Conservation (phyloP, 768 basidiomycete genomes). For the Mycena olivaceomarginata region DNA sequence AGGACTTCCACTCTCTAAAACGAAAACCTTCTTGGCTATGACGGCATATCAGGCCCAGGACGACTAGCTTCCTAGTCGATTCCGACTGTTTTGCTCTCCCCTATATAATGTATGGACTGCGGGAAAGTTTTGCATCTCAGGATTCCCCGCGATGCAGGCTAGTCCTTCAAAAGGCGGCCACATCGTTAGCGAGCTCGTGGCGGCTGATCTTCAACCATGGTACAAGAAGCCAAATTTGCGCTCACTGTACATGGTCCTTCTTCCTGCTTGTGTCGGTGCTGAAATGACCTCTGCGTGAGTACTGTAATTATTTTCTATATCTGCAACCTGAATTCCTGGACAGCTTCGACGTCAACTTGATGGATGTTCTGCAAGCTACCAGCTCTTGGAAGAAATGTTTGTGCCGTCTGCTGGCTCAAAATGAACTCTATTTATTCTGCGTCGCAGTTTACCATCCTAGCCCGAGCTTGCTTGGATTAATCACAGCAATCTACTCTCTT, state of each 20-base stretch:
- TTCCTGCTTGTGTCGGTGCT: constrained; percentile 30
- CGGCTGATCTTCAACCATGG: constrained; percentile 10
- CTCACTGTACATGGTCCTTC: constrained; percentile 22
- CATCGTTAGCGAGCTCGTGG: constrained; percentile 23
- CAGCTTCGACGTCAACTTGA: constrained; percentile 26
- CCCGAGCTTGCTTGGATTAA: constrained; percentile 8
- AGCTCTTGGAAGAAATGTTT: constrained; percentile 21
- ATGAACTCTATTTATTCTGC: not conserved
- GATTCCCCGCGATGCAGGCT: not conserved
- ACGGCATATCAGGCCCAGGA: too few species aligned
- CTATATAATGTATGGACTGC: constrained; percentile 9
- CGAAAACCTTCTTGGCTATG: not conserved
- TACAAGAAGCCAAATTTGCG: constrained; percentile 30
- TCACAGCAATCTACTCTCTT: constrained; percentile 31
- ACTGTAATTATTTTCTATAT: too few species aligned
- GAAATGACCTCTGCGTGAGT: constrained; percentile 33
- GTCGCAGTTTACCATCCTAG: constrained; percentile 25
- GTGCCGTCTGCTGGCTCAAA: not conserved
- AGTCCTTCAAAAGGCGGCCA: not conserved
- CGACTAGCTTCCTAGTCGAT: not conserved
- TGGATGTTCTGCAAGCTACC: constrained; percentile 22
- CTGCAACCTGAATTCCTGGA: not conserved
- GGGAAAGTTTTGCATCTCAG: not conserved
- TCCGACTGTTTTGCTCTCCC: not conserved
- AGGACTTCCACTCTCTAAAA: not conserved